Percentiles rank a stretch among this genome's conserved stretches.
These are phyloP conservation scores for Agaricus blazei DNA, from an alignment of 768 basidiomycete species.

Conservation along the genomic window DNA sequence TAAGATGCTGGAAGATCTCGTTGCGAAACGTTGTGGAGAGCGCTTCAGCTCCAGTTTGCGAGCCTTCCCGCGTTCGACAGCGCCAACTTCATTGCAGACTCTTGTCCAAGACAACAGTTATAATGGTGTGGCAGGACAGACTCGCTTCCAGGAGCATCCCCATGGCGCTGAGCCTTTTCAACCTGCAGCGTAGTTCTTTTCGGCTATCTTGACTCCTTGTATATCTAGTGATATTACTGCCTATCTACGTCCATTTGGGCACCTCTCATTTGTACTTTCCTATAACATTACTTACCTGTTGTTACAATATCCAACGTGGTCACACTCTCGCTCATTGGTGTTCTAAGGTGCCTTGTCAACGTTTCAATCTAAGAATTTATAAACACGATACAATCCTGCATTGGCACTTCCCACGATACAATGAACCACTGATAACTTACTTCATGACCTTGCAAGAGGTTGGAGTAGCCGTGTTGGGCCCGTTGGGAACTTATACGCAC, in stretches of 20 bases:
- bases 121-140: constrained; percentile 18
- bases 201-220: constrained; percentile 8
- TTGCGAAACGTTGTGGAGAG: constrained; percentile 33
- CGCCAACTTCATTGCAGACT: constrained; percentile 23
- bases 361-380: neutral
- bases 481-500: constrained; percentile 69
- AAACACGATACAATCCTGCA: neutral
- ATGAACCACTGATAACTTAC: constrained; percentile 1
- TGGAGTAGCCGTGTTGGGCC: constrained; percentile 57
- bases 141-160: constrained; percentile 26
- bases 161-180: constrained; percentile 32
- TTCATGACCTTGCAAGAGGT: constrained; percentile 6
- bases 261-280: neutral
- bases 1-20: constrained; percentile 50
- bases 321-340: too few species aligned
- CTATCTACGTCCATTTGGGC: neutral
- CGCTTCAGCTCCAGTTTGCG: constrained; percentile 21
- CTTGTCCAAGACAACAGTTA: constrained; percentile 24
- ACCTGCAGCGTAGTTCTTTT: constrained; percentile 20
- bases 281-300: neutral
- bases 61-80: constrained; percentile 30
- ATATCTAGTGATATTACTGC: neutral
- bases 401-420: constrained; percentile 4
- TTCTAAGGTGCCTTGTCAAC: neutral
- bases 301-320: neutral